Evolutionary conservation across 352 stramenopile species (phyloP), one percentile per base, ranked within the genome.

Genomic region (Plasmopara muralis): DNA sequence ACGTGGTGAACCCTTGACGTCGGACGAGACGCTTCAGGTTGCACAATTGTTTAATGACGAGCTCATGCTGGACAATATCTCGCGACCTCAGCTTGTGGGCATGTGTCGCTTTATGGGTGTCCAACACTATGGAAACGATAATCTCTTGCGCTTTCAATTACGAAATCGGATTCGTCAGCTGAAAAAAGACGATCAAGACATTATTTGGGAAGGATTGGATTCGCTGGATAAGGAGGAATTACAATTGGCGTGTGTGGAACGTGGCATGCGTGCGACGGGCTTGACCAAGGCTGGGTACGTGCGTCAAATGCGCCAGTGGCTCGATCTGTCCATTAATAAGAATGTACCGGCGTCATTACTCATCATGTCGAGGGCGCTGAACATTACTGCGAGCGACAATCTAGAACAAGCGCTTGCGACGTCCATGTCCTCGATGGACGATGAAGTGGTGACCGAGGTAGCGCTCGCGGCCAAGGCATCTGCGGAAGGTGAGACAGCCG

Each of bases 41-140:
- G 84, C 92, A 5, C 85, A 81, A 31, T 83, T 98, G 25, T 98
- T 99, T 61, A 93, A 97, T 69, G 96, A 99, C 67, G 96, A 99
- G 66, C 72, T 99, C 40, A 99, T 97, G 59, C 76, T 99, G 31
- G 95, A 98, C 74, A 98, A 99, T 64, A 97, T 99, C 68, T 93
- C 89, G 7, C 75, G 95, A 31, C 95, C 96, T 65, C 95, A 99
- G 66, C 84, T 99, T 40, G 95, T 98, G 18, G 93, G 86, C 38
- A 94, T 99, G 89, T 98, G 95, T 60, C 85, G 86, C 35, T 99
- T 97, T 72, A 98, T 99, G 96, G 85, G 86, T 16, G 85, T 99
- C 38, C 74, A 95, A 55, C 88, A 95, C 25, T 99, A 98, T 72
- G 96, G 96, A 31, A 93, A 94, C 48, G 96, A 99, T 72, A 92